These are phyloP conservation scores for Babesia microti DNA, from an alignment of 169 alveolate genomes.

Conservation along the genomic window DNA sequence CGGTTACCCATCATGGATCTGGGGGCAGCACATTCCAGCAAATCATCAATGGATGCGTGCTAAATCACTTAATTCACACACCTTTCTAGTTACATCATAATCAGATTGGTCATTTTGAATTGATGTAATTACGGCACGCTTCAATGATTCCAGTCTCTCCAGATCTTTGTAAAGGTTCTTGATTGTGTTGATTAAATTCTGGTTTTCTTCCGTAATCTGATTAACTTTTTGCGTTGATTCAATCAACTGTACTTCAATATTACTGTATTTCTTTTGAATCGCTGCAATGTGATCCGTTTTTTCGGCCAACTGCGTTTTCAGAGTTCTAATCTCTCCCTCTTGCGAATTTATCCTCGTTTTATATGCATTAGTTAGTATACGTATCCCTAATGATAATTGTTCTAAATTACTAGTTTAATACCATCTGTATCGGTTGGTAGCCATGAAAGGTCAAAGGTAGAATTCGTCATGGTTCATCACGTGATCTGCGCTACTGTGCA, in stretches of 20 bases:
- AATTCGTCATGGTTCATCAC: too few relatives aligned
- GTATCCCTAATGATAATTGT: conserved; percentile 71
- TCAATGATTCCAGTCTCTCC: conserved; percentile 62
- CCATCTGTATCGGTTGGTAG: conserved; percentile 68
- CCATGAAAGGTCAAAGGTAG: conserved; percentile 57
- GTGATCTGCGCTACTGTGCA: too few relatives aligned
- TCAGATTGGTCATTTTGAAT: conserved; percentile 66
- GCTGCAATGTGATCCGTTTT: conserved; percentile 64
- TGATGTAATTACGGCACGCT: conserved; percentile 67
- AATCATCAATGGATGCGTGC: conserved; percentile 7
- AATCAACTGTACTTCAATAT: conserved; percentile 67
- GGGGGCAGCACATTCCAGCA: conserved; percentile 26
- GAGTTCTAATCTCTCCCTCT: conserved; percentile 64
- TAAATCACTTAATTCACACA: conserved; percentile 2
- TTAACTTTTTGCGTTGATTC: conserved; percentile 71
- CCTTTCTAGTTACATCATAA: conserved; percentile 20
- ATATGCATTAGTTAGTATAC: conserved; percentile 70
- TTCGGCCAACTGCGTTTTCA: conserved; percentile 61
- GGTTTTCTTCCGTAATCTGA: conserved; percentile 70
- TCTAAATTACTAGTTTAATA: conserved; percentile 37
- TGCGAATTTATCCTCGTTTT: conserved; percentile 63
- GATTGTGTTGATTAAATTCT: conserved; percentile 56
- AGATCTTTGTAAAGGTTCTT: conserved; percentile 67
- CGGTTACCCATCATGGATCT: conserved; percentile 16
- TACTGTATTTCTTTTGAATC: conserved; percentile 66